These are phyloP conservation scores for Boletus huronensis DNA, from an alignment of 768 basidiomycete genomes.

Conservation along the genomic window DNA sequence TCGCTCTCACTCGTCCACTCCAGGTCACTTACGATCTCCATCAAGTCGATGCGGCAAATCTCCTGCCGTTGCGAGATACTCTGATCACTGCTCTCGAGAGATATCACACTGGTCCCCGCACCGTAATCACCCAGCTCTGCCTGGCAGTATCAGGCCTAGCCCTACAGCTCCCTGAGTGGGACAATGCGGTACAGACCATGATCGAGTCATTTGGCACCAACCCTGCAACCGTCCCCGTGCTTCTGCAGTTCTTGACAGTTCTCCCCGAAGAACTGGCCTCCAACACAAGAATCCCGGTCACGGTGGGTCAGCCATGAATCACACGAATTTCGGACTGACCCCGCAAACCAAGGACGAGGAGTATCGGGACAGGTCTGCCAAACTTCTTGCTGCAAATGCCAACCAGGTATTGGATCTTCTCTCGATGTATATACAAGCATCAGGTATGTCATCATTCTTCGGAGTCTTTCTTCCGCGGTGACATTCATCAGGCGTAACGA, in stretches of 20 bases:
- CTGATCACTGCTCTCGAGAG: slow-evolving; percentile 70
- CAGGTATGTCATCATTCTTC: slow-evolving; percentile 52
- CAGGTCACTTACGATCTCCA: slow-evolving; percentile 95
- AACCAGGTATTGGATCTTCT: slow-evolving; percentile 73
- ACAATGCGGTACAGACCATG: slow-evolving; percentile 73
- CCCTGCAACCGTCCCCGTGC: slow-evolving; percentile 74
- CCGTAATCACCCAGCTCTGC: slow-evolving; percentile 85
- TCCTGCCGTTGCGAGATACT: slow-evolving; percentile 82
- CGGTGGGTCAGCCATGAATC: slow-evolving; percentile 51
- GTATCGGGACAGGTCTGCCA: slow-evolving; percentile 55
- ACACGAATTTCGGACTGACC: slow-evolving; percentile 9
- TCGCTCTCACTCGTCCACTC: slow-evolving; percentile 32
- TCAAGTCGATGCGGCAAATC: slow-evolving; percentile 73
- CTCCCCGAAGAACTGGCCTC: slow-evolving; percentile 85
- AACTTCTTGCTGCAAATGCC: slow-evolving; percentile 66
- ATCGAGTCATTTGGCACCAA: slow-evolving; percentile 83
- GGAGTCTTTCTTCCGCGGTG: background rate
- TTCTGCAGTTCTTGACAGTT: slow-evolving; percentile 87
- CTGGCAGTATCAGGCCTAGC: slow-evolving; percentile 89
- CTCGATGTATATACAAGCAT: slow-evolving; percentile 83
- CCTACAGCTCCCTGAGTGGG: slow-evolving; percentile 85
- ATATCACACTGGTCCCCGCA: slow-evolving; percentile 74
- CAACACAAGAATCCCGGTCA: slow-evolving; percentile 85
- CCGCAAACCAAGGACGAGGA: slow-evolving; percentile 60
- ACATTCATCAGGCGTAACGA: slow-evolving; percentile 72